Conservation (phyloP, 2,329 filamentous ascomycete species). For the Fusarium equiseti region DNA sequence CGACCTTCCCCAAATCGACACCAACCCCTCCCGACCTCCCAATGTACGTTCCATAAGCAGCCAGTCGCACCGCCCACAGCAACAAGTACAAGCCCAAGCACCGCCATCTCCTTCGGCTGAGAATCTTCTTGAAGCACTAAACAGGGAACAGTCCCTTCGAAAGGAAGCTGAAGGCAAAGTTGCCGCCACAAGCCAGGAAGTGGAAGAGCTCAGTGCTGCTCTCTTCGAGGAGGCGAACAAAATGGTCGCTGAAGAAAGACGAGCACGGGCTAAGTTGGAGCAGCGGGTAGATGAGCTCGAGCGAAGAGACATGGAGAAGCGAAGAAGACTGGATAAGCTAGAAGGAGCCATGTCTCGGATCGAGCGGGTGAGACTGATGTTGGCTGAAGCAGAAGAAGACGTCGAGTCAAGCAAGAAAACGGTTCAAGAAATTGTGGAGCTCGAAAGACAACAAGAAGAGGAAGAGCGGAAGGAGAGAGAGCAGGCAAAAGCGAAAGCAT, state of each 20-base stretch:
- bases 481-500: not conserved
- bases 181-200: slow-evolving; percentile 73
- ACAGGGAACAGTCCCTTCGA: slow-evolving; percentile 74
- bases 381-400: slow-evolving; percentile 56
- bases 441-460: slow-evolving; percentile 37
- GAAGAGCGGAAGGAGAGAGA: slow-evolving; percentile 32
- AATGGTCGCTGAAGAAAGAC: slow-evolving; percentile 84
- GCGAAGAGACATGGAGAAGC: slow-evolving; percentile 76
- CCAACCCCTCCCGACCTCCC: slow-evolving; percentile 27
- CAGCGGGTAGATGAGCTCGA: slow-evolving; percentile 77
- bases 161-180: slow-evolving; percentile 76
- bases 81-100: slow-evolving; percentile 13
- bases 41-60: slow-evolving; percentile 36
- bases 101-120: slow-evolving; percentile 51
- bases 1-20: slow-evolving; percentile 42
- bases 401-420: slow-evolving; percentile 37
- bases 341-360: slow-evolving; percentile 79
- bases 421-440: slow-evolving; percentile 34
- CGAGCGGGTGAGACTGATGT: slow-evolving; percentile 74
- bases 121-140: slow-evolving; percentile 73
- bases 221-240: slow-evolving; percentile 88
- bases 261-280: slow-evolving; percentile 77
- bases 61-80: slow-evolving; percentile 28
- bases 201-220: slow-evolving; percentile 81
- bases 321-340: slow-evolving; percentile 73